A percentile compares a stretch with the other conserved stretches of the same genome.
Conservation (phyloP, 768 basidiomycete genomes). For the Cystofilobasidium ferigula region DNA sequence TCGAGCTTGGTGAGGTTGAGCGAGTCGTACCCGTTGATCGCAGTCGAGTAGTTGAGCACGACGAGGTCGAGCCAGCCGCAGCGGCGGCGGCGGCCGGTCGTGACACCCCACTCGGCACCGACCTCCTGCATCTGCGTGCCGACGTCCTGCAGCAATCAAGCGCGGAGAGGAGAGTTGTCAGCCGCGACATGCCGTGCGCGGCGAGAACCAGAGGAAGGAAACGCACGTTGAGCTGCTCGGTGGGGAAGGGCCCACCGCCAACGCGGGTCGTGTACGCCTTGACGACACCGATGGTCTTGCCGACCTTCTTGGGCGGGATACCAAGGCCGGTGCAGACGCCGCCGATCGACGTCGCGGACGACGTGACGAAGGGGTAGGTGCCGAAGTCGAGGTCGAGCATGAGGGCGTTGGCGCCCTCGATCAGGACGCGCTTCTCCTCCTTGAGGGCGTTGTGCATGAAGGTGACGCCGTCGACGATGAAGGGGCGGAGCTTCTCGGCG, state of each 20-base stretch:
- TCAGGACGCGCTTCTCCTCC: slow-evolving; percentile 66
- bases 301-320: slow-evolving; percentile 78
- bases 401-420: slow-evolving; percentile 95
- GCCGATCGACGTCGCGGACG: slow-evolving; percentile 82
- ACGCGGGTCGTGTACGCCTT: slow-evolving; percentile 98
- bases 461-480: slow-evolving; percentile 75
- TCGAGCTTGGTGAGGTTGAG: slow-evolving; percentile 96
- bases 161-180: not conserved
- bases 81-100: slow-evolving; percentile 81
- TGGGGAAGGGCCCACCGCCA: slow-evolving; percentile 96
- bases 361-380: slow-evolving; percentile 96
- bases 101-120: slow-evolving; percentile 80
- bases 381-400: slow-evolving; percentile 99
- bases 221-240: slow-evolving; percentile 79
- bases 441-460: slow-evolving; percentile 73
- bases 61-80: slow-evolving; percentile 98
- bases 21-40: slow-evolving; percentile 90
- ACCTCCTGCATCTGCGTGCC: slow-evolving; percentile 87
- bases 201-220: not conserved
- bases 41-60: slow-evolving; percentile 77
- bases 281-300: slow-evolving; percentile 79
- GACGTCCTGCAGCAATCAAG: slow-evolving; percentile 46
- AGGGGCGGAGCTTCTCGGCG: slow-evolving; percentile 71
- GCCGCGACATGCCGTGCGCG: not conserved
- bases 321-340: slow-evolving; percentile 97